Base-by-base conservation (phyloP, 2,329 filamentous ascomycete species). In the Aspergillus cejpii region DNA sequence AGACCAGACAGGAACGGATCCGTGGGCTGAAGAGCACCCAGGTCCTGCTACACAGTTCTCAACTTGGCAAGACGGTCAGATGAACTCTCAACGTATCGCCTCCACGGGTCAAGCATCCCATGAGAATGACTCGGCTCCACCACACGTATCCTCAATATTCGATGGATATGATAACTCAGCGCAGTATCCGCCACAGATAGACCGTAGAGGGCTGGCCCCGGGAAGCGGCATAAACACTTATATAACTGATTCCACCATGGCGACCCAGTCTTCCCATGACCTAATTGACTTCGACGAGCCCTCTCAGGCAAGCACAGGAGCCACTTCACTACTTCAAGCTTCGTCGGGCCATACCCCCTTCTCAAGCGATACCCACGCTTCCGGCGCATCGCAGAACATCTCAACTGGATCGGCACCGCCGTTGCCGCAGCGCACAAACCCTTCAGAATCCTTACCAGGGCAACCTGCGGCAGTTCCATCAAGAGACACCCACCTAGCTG, bases 191-290 rank as follows among this genome's bases (percentile, higher is more conserved):
- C 42, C 45, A 31, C 44, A 47, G 3, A 44, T 49, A 15, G 45
- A 45, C 5, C 21, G 43, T 21, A 52, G 36, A 6, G 51, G 36
- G 31, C 36, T 55, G 4, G 50, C 40, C 11, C 54, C 55, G 8
- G 54, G 55, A 27, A 43, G 49, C 27, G 50, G 54, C 17, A 49
- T 48, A 21, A 46, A 51, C 14, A 57, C 55, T 1, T 54, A 50
- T 6, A 55, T 28, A 10, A 51, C 55, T 14, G 29, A 56, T 10
- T 60, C 60, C 8, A 56, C 50, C 24, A 50, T 50, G 31, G 60
- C 60, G 2, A 60, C 59, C 3, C 53, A 53, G 20, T 62, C 62
- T 12, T 65, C 63, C 7, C 60, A 63, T 41, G 61, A 62, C 21
- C 53, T 64, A 11, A 56, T 65, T 24, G 63, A 65, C 15, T 44